These are phyloP conservation scores for Ceratocystiopsis minuta DNA, from an alignment of 2,329 filamentous ascomycete genomes.

Conservation along the genomic window DNA sequence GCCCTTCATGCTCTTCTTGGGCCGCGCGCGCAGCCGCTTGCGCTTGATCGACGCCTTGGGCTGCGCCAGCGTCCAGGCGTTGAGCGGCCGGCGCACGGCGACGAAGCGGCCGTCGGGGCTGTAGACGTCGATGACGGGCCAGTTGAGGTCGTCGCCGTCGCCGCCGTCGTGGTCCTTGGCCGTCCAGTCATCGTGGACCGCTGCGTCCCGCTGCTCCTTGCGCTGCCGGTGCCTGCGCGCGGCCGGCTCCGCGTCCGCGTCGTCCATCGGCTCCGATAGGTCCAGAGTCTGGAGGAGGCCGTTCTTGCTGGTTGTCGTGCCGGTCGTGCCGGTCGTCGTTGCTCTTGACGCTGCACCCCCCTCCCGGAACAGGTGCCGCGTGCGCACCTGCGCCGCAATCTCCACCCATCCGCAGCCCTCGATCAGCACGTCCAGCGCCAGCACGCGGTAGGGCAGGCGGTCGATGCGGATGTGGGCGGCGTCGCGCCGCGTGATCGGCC, in stretches of 20 bases:
- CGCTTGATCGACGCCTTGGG: constrained; percentile 21
- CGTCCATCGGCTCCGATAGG: constrained; percentile 10
- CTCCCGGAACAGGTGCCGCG: constrained; percentile 23
- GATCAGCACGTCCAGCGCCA: constrained; percentile 69
- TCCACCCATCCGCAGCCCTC: constrained; percentile 93
- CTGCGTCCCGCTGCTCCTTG: too few species aligned
- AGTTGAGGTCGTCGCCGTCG: constrained; percentile 20
- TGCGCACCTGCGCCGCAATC: constrained; percentile 62
- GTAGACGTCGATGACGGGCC: constrained; percentile 69
- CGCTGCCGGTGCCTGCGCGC: too few species aligned
- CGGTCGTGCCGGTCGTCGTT: neutral
- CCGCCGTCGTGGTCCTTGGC: neutral
- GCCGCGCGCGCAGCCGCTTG: constrained; percentile 7
- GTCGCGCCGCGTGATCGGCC: constrained; percentile 47
- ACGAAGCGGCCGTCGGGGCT: constrained; percentile 72
- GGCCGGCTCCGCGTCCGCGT: neutral
- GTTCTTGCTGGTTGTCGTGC: neutral
- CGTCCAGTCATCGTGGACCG: neutral
- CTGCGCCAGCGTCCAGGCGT: constrained; percentile 48
- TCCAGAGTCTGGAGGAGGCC: constrained; percentile 13
- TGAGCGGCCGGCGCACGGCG: constrained; percentile 46
- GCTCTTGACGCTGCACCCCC: constrained; percentile 7
- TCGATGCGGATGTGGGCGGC: constrained; percentile 47
- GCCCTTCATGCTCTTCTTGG: constrained; percentile 10
- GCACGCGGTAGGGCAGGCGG: constrained; percentile 58